Conservation (phyloP, 2,329 filamentous ascomycete genomes). For the Fusarium euwallaceae region DNA sequence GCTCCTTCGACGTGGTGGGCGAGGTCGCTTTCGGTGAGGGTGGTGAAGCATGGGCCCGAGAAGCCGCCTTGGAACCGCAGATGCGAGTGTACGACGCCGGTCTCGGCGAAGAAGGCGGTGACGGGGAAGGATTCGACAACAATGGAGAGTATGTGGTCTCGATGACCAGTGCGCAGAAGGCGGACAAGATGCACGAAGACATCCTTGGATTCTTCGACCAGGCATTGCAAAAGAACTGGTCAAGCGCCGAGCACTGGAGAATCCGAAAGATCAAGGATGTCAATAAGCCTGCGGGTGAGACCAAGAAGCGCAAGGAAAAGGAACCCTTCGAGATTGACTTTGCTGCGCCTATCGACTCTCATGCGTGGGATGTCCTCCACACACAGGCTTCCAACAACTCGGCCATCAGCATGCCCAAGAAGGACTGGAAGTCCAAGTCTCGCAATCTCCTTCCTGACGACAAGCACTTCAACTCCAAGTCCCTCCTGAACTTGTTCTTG, state of each 20-base stretch:
- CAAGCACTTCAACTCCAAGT: slow-evolving; percentile 97
- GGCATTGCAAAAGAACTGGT: slow-evolving; percentile 96
- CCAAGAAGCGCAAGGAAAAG: slow-evolving; percentile 88
- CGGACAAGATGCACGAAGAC: slow-evolving; percentile 85
- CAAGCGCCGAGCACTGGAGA: slow-evolving; percentile 97
- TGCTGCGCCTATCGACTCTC: slow-evolving; percentile 76
- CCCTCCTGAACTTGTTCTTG: slow-evolving; percentile 89
- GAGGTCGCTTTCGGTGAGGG: slow-evolving; percentile 94
- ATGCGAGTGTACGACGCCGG: slow-evolving; percentile 81
- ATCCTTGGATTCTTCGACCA: slow-evolving; percentile 99
- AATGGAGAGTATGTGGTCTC: slow-evolving; percentile 83
- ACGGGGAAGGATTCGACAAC: slow-evolving; percentile 58
- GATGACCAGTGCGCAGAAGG: slow-evolving; percentile 75
- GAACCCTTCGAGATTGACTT: slow-evolving; percentile 98
- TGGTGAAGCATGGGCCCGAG: slow-evolving; percentile 93
- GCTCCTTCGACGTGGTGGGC: slow-evolving; percentile 76
- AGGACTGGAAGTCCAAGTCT: slow-evolving; percentile 95
- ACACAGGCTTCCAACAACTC: slow-evolving; percentile 85
- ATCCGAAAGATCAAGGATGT: slow-evolving; percentile 91
- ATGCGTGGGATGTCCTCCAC: slow-evolving; percentile 81
- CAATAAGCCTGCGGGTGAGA: slow-evolving; percentile 72
- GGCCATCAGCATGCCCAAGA: slow-evolving; percentile 87
- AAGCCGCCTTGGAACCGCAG: slow-evolving; percentile 88
- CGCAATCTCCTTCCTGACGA: slow-evolving; percentile 95
- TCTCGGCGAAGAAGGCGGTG: slow-evolving; percentile 67